phyloP scores from a whole-genome alignment of 2,329 filamentous ascomycete species.

The Fusarium irregulare region DNA sequence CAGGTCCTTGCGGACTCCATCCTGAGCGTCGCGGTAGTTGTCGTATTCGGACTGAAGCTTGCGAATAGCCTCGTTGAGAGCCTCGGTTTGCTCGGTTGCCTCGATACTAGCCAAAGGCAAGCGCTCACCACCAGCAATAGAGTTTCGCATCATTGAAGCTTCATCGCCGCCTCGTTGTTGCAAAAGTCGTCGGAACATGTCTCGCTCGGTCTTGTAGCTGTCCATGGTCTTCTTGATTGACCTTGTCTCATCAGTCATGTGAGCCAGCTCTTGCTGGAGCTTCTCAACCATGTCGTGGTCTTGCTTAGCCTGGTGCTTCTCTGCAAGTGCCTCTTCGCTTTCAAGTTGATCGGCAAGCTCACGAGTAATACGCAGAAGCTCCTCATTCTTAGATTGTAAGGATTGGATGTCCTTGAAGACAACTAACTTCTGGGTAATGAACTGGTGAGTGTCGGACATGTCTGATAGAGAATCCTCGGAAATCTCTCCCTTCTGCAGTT shows the following conservation, averaged over 20 bases:
- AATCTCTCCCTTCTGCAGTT: conserved; percentile 80
- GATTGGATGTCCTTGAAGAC: conserved; percentile 88
- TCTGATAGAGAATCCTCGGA: conserved; percentile 77
- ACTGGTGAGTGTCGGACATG: conserved; percentile 84
- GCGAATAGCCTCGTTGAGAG: conserved; percentile 80
- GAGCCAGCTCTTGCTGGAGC: conserved; percentile 77
- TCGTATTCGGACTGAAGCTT: conserved; percentile 93
- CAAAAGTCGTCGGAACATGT: conserved; percentile 96
- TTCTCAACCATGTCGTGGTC: conserved; percentile 79
- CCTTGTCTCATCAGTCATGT: conserved; percentile 84
- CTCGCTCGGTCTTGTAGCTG: conserved; percentile 93
- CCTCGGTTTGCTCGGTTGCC: conserved; percentile 64
- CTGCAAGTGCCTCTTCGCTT: conserved; percentile 82
- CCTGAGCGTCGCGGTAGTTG: conserved; percentile 85
- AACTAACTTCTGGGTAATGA: conserved; percentile 90
- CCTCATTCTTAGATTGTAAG: conserved; percentile 87
- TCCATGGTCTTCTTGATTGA: conserved; percentile 86
- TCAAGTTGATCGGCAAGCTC: conserved; percentile 91
- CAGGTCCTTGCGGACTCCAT: conserved; percentile 82
- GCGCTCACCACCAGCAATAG: conserved; percentile 67
- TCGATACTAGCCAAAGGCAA: conserved; percentile 70
- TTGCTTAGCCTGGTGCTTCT: conserved; percentile 70
- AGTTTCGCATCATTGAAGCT: conserved; percentile 77
- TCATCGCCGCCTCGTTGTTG: conserved; percentile 77
- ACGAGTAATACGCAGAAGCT: conserved; percentile 83